Conservation (phyloP, 1,284 basidiomycete genomes). For the Mrakiaceae sp. region DNA sequence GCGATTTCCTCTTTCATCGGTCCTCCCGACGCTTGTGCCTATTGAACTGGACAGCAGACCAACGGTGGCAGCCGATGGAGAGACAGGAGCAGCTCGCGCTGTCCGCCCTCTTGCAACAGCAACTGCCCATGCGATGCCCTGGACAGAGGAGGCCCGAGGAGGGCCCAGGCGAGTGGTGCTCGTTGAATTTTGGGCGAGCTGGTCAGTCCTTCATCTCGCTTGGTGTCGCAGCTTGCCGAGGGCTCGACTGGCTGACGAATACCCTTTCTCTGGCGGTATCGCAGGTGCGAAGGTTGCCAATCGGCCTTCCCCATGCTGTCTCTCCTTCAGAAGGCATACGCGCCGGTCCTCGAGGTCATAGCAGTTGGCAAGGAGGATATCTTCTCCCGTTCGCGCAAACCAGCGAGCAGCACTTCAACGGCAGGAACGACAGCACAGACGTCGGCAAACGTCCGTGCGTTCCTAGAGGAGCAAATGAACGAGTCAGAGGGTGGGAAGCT, state of each 20-base stretch:
- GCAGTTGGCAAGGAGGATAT: slow-evolving; percentile 3
- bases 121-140: too few relatives aligned
- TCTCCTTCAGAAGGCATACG: slow-evolving; percentile 4
- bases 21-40: not conserved
- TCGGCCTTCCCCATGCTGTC: slow-evolving; percentile 7
- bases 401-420: too few relatives aligned
- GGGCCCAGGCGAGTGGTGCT: not conserved
- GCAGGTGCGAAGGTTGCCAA: not conserved
- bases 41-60: not conserved
- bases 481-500: not conserved
- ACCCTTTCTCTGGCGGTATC: not conserved
- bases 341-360: slow-evolving; percentile 5
- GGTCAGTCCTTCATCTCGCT: not conserved
- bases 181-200: slow-evolving; percentile 10
- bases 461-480: not conserved
- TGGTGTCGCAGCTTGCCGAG: not conserved
- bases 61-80: not conserved
- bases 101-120: not conserved
- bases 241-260: not conserved
- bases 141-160: not conserved
- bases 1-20: not conserved
- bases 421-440: not conserved
- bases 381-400: not conserved
- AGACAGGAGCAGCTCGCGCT: not conserved
- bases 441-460: not conserved